Conservation (phyloP, 2,329 filamentous ascomycete genomes). For the Pseudocercospora eumusae region DNA sequence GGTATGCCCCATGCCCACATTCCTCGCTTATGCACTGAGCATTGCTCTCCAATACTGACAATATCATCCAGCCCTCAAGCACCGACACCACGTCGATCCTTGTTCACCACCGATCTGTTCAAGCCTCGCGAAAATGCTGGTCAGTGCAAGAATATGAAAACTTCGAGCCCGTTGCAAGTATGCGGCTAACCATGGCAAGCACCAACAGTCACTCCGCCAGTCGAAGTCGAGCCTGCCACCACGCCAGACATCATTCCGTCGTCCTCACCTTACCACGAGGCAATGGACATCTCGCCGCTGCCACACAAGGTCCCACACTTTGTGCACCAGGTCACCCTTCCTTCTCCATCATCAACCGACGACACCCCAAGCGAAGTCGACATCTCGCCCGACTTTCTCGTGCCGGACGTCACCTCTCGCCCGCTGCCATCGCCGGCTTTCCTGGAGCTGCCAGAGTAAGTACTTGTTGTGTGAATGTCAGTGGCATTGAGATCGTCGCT, state of each 20-base stretch:
- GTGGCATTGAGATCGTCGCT: conserved; percentile 19
- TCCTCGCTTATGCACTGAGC: conserved; percentile 34
- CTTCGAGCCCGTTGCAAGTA: conserved; percentile 9
- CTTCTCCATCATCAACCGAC: conserved; percentile 72
- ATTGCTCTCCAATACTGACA: conserved; percentile 42
- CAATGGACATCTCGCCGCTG: conserved; percentile 91
- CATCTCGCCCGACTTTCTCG: conserved; percentile 35
- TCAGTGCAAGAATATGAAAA: conserved; percentile 34
- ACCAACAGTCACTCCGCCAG: conserved; percentile 48
- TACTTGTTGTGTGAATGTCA: conserved; percentile 11
- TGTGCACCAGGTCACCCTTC: conserved; percentile 62
- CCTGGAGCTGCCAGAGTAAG: conserved; percentile 38
- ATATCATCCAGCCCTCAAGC: conserved; percentile 68
- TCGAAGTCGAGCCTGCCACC: conserved; percentile 68
- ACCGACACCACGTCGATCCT: conserved; percentile 77
- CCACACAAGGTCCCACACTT: conserved; percentile 75
- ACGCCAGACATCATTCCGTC: conserved; percentile 76
- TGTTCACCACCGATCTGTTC: conserved; percentile 76
- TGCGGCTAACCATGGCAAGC: conserved; percentile 38
- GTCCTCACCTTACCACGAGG: conserved; percentile 78
- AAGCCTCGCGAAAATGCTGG: conserved; percentile 45
- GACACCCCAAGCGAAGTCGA: conserved; percentile 49
- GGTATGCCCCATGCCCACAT: conserved; percentile 61
- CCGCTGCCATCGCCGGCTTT: conserved; percentile 27
- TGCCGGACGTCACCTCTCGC: conserved; percentile 31